Evolutionary conservation across 2,329 filamentous ascomycete species (phyloP).

Genomic region (Colletotrichum sp.): DNA sequence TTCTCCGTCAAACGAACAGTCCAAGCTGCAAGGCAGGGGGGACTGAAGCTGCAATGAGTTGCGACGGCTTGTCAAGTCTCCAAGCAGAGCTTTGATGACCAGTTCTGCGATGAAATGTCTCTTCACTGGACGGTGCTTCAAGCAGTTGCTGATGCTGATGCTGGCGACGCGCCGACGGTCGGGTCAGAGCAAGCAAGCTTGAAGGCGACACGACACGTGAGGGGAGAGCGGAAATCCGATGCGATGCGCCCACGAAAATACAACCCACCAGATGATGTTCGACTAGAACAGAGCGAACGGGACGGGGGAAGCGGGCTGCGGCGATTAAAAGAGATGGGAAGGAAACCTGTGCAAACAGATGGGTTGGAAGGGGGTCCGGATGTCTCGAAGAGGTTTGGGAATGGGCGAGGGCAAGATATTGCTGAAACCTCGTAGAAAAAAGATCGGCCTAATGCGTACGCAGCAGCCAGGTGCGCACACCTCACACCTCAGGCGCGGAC

Average conservation of each 20-base stretch:
- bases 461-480: neutral
- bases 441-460: slow-evolving; percentile 17
- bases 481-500: neutral
- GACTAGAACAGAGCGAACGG: neutral
- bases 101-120: neutral
- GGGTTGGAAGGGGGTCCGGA: slow-evolving; percentile 19
- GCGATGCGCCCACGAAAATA: slow-evolving; percentile 12
- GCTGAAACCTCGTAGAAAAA: slow-evolving; percentile 30
- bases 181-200: slow-evolving; percentile 10
- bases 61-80: slow-evolving; percentile 14
- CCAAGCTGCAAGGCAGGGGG: slow-evolving; percentile 23
- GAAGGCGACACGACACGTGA: slow-evolving; percentile 15
- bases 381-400: slow-evolving; percentile 28
- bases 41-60: slow-evolving; percentile 12
- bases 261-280: slow-evolving; percentile 13
- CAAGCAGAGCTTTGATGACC: slow-evolving; percentile 21
- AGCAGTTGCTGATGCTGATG: neutral
- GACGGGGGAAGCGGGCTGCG: neutral
- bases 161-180: slow-evolving; percentile 11
- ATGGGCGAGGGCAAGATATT: slow-evolving; percentile 26
- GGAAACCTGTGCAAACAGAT: slow-evolving; percentile 16
- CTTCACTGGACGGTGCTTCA: neutral
- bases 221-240: slow-evolving; percentile 5
- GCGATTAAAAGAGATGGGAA: slow-evolving; percentile 20
- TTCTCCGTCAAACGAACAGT: slow-evolving; percentile 34